Base-by-base conservation (phyloP, 805 yeast genomes). In the Sugiyamaella floridensis region DNA sequence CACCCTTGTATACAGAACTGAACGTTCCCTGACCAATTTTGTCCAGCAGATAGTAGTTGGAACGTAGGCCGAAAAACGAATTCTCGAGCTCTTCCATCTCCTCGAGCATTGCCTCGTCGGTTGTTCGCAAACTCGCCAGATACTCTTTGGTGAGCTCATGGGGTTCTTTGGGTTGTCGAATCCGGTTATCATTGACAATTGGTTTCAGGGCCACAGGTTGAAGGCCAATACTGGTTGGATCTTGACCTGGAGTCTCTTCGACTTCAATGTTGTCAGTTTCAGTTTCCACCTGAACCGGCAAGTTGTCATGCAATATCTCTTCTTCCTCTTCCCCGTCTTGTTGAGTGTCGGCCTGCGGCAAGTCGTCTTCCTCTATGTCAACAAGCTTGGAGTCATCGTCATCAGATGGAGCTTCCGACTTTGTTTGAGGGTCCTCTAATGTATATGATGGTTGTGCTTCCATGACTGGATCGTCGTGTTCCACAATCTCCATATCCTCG, bases 1-100 rank as follows among this genome's bases (percentile, higher is more conserved):
- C 78, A 1, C 86, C 86, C 58, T 75, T 77, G 69, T 79, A 81
- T 5, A 81, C 86, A 8, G 80, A 72, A 32, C 82, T 77, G 57
- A 81, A 81, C 0, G 86, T 81, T 22, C 86, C 86, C 64, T 82
- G 86, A 34, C 86, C 85, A 49, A 82, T 78, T 60, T 81, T 81
- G 55, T 79, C 82, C 18, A 80, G 67, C 26, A 82, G 62, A 18
- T 77, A 67, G 60, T 76, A 82, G 43, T 76, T 69, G 12, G 73
- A 67, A 1, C 75, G 67, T 40, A 87, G 67, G 0, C 74, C 74
- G 1, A 80, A 79, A 59, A 87, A 83, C 28, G 79, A 74, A 37
- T 50, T 49, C 51, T 63, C 66, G 40, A 68, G 54, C 32, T 47
- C 44, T 18, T 55, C 54, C 28, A 64, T 55, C 37, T 62, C 65